These are phyloP conservation scores for Bryoglossum gracile DNA, from an alignment of 495 filamentous ascomycete genomes.

Conservation along the genomic window DNA sequence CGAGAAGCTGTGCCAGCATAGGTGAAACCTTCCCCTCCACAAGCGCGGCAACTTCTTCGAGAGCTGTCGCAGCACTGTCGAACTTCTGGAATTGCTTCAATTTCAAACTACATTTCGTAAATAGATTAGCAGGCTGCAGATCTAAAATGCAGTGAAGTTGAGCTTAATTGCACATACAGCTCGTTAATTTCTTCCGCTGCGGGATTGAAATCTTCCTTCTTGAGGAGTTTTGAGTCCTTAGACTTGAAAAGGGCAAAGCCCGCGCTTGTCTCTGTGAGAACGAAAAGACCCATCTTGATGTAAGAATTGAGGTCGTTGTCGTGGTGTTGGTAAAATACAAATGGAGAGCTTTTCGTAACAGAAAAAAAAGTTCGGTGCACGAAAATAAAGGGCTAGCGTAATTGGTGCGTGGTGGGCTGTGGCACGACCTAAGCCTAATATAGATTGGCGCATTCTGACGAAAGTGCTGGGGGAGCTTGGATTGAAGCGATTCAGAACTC, in stretches of 20 bases:
- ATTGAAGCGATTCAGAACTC: no score
- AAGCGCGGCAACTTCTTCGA: slow-evolving; percentile 81
- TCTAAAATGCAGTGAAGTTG: neutral
- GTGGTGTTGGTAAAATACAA: slow-evolving; percentile 6
- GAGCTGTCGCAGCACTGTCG: slow-evolving; percentile 76
- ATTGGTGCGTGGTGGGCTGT: no score
- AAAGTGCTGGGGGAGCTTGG: no score
- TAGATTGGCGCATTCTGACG: no score
- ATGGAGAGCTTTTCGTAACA: slow-evolving; percentile 10
- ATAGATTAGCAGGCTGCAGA: slow-evolving; percentile 6
- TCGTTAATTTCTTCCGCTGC: slow-evolving; percentile 80
- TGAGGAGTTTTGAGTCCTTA: slow-evolving; percentile 93
- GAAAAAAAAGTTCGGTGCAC: slow-evolving; percentile 23
- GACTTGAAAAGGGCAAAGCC: slow-evolving; percentile 98
- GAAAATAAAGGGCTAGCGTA: no score
- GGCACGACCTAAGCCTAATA: no score
- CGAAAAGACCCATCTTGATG: slow-evolving; percentile 64
- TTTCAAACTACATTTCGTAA: slow-evolving; percentile 57
- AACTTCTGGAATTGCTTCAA: slow-evolving; percentile 97
- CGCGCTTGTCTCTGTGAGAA: slow-evolving; percentile 87
- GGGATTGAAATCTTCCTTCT: slow-evolving; percentile 66
- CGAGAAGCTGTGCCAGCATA: slow-evolving; percentile 70
- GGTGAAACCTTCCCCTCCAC: slow-evolving; percentile 96
- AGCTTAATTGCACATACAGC: slow-evolving; percentile 54
- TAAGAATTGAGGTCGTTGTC: slow-evolving; percentile 9